Base-by-base conservation (phyloP, 2,329 filamentous ascomycete genomes). In the Macrophomina phaseolina region DNA sequence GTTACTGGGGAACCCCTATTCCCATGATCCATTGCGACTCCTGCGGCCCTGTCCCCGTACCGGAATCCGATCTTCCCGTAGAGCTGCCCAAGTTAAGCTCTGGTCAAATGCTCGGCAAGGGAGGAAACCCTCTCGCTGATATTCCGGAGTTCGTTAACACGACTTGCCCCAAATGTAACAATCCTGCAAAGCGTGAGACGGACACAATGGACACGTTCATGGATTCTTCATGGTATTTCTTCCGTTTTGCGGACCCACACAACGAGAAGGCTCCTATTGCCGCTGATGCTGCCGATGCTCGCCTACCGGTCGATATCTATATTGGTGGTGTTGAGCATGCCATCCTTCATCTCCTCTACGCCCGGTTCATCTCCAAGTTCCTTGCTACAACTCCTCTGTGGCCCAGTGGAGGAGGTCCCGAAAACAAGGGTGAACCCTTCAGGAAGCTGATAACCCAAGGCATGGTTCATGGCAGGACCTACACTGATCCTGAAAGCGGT, bases 201-300 rank as follows among this genome's bases (percentile, higher is more conserved):
- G 93, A 97, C 76, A 97, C 93, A 2, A 97, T 97, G 93, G 93
- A 97, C 77, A 97, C 93, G 0, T 97, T 97, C 79, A 93, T 97
- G 68, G 93, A 97, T 79, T 97, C 93, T 1, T 96, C 93, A 64
- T 97, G 93, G 93, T 97, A 97, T 78, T 97, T 90, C 74, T 88
- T 94, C 80, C 87, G 92, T 12, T 97, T 93, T 72, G 79, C 89
- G 34, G 92, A 96, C 72, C 82, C 91, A 0, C 82, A 88, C 18
- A 94, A 95, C 70, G 70, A 82, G 14, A 73, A 84, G 1, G 76
- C 81, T 14, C 88, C 88, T 0, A 89, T 96, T 69, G 88, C 87
- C 0, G 79, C 87, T n/a, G 79, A 83, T 18, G 83, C 83, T 11
- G 86, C 87, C 12, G 81, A 85, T 68, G 74, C 75, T 6, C 81